These are phyloP conservation scores for Ophiocordyceps robertsii DNA, from an alignment of 2,329 filamentous ascomycete genomes.

Conservation along the genomic window DNA sequence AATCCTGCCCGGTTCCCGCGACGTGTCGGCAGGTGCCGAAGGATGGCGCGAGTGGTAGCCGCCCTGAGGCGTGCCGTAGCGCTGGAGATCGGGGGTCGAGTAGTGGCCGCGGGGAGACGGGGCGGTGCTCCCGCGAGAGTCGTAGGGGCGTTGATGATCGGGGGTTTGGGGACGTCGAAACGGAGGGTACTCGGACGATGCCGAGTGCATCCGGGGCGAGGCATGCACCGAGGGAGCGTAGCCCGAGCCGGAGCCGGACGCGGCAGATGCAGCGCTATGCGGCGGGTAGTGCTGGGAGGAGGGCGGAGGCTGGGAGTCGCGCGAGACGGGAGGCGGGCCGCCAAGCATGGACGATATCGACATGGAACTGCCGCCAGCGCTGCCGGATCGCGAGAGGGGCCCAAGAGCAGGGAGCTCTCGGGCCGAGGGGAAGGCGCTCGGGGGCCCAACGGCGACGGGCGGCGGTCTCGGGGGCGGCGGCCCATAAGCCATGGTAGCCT, in stretches of 20 bases:
- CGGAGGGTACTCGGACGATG: conserved; percentile 44
- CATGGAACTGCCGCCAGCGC: conserved; percentile 39
- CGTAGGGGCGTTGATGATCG: conserved; percentile 48
- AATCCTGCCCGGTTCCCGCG: conserved; percentile 23
- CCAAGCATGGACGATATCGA: conserved; percentile 49
- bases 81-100: conserved; percentile 43
- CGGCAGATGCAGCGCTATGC: conserved; percentile 18
- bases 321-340: conserved; percentile 29
- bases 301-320: conserved; percentile 27
- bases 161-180: conserved; percentile 60
- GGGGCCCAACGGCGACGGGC: conserved; percentile 26
- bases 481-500: conserved; percentile 24
- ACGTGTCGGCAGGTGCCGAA: conserved; percentile 31
- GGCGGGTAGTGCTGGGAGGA: conserved; percentile 28
- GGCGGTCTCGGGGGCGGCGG: conserved; percentile 33
- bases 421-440: conserved; percentile 30
- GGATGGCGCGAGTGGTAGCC: conserved; percentile 37
- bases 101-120: conserved; percentile 37
- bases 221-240: conserved; percentile 37
- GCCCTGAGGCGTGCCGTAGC: conserved; percentile 43
- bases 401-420: conserved; percentile 40
- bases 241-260: conserved; percentile 26
- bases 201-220: conserved; percentile 41
- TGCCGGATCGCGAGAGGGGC: conserved; percentile 31
- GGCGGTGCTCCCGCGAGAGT: conserved; percentile 28